Conservation (phyloP, 2,329 filamentous ascomycete species). For the Capronia americana region DNA sequence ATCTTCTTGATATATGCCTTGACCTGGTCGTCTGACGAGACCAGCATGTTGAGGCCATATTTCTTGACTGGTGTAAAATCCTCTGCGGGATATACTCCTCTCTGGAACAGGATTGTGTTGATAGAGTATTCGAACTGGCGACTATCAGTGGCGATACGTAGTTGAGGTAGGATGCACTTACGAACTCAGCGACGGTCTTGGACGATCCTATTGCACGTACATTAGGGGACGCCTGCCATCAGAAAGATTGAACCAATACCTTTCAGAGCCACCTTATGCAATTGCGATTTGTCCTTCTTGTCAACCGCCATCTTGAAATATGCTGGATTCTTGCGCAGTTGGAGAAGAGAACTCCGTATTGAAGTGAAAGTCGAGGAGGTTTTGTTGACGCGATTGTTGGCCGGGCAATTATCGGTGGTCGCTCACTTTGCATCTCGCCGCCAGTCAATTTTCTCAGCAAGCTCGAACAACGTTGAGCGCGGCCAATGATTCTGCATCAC, state of each 20-base stretch:
- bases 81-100: slow-evolving; percentile 83
- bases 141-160: slow-evolving; percentile 33
- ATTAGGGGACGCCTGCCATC: slow-evolving; percentile 20
- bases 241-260: slow-evolving; percentile 41
- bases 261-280: slow-evolving; percentile 86
- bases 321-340: slow-evolving; percentile 15
- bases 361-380: neutral
- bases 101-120: slow-evolving; percentile 95
- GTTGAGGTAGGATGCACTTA: slow-evolving; percentile 56
- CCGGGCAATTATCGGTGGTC: slow-evolving; percentile 24
- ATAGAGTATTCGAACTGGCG: slow-evolving; percentile 90
- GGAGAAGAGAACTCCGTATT: neutral
- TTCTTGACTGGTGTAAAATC: slow-evolving; percentile 98
- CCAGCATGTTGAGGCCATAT: slow-evolving; percentile 98
- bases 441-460: slow-evolving; percentile 1
- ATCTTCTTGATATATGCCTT: slow-evolving; percentile 99
- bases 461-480: neutral
- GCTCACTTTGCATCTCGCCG: neutral
- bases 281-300: slow-evolving; percentile 76
- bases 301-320: slow-evolving; percentile 40
- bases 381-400: slow-evolving; percentile 31
- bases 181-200: slow-evolving; percentile 93
- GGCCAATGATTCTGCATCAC: slow-evolving; percentile 13
- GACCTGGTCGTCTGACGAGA: slow-evolving; percentile 95
- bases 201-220: slow-evolving; percentile 63